phyloP scores from a whole-genome alignment of 805 yeast species.

The Dipodascopsis tothii region DNA sequence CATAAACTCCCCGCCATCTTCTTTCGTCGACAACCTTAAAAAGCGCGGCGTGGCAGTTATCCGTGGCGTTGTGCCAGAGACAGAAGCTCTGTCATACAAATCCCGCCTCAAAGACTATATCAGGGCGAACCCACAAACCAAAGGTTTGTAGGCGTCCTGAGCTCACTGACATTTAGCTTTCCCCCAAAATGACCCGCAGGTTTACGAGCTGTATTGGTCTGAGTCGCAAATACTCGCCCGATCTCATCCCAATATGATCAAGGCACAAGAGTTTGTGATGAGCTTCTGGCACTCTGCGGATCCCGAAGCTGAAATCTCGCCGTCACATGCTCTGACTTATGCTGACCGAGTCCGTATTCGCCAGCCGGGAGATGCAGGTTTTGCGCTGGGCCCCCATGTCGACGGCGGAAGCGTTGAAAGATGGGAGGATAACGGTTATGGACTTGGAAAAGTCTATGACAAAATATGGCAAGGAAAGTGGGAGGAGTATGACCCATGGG shows the following conservation, averaged over 20 bases:
- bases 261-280: conserved; percentile 29
- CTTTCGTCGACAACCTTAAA: conserved; percentile 4
- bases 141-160: too few relatives aligned
- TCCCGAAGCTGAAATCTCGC: conserved; percentile 28
- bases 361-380: conserved; percentile 33
- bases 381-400: conserved; percentile 36
- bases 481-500: conserved; percentile 40
- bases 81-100: conserved; percentile 27
- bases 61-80: conserved; percentile 30
- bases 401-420: conserved; percentile 41
- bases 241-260: conserved; percentile 33
- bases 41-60: conserved; percentile 32
- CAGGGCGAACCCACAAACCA: conserved; percentile 27
- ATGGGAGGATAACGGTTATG: conserved; percentile 40
- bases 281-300: conserved; percentile 31
- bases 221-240: conserved; percentile 36
- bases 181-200: conserved; percentile 26
- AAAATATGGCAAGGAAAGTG: conserved; percentile 36
- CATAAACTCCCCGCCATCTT: not conserved
- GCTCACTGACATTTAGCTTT: too few relatives aligned
- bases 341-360: conserved; percentile 41
- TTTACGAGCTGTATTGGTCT: conserved; percentile 37
- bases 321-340: conserved; percentile 34
- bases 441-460: conserved; percentile 34
- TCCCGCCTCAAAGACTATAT: conserved; percentile 27